A percentile compares a stretch with the other conserved stretches of the same genome.
These are phyloP conservation scores for Globisporangium rhizosaccharum DNA, from an alignment of 352 stramenopile genomes.

Conservation along the genomic window DNA sequence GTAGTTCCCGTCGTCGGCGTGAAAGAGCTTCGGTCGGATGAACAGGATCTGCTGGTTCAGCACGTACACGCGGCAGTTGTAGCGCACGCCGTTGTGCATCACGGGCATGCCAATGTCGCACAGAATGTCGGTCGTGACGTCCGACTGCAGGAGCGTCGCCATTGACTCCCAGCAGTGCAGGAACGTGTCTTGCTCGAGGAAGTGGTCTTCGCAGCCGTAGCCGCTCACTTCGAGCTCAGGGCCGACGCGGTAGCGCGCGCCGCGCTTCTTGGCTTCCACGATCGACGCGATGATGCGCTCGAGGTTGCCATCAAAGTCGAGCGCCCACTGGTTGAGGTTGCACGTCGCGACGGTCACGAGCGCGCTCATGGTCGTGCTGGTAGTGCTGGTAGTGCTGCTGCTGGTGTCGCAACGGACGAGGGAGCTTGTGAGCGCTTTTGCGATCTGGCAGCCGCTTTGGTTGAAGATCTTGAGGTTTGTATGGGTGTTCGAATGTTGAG, in stretches of 20 bases:
- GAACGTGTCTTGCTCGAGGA: conserved; percentile 98
- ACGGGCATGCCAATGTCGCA: conserved; percentile 98
- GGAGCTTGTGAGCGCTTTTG: no score
- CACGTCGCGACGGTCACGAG: conserved; percentile 96
- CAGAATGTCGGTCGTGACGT: conserved; percentile 91
- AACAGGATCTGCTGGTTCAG: conserved; percentile 91
- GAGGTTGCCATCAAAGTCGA: conserved; percentile 99
- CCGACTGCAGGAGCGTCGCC: conserved; percentile 71
- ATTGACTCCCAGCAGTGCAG: conserved; percentile 97
- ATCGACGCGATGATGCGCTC: conserved; percentile 91
- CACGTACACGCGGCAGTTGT: conserved; percentile 97
- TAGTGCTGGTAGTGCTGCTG: neutral
- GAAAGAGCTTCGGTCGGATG: conserved; percentile 92
- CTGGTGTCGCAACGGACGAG: no score
- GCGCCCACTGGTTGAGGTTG: conserved; percentile 98
- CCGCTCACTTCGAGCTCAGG: conserved; percentile 97
- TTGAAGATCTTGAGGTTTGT: no score
- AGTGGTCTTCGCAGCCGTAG: conserved; percentile 99
- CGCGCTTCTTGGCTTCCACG: conserved; percentile 74
- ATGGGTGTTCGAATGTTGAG: no score
- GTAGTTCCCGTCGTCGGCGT: conserved; percentile 98
- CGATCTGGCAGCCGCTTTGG: no score
- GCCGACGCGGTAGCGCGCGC: conserved; percentile 89
- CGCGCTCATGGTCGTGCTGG: conserved; percentile 45
- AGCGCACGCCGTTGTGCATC: conserved; percentile 93